Percentiles rank a stretch among this genome's conserved stretches.
Evolutionary conservation across 1,284 basidiomycete genomes (phyloP).

Genomic region (Irpex sp.): DNA sequence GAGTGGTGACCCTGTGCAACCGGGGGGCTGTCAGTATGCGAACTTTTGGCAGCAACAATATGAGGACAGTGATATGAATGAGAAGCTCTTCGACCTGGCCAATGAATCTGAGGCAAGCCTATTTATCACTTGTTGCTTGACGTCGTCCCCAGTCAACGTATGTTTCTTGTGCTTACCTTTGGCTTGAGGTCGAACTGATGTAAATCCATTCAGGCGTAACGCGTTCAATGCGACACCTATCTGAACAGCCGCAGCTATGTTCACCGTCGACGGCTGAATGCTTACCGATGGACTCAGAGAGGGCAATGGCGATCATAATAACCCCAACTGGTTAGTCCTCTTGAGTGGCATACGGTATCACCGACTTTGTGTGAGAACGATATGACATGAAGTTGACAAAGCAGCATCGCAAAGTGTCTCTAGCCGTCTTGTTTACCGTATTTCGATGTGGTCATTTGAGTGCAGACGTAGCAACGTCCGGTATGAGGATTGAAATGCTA

Average conservation of each 20-base stretch:
- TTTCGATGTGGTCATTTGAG: neutral
- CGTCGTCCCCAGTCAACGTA: no score
- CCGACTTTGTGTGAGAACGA: neutral
- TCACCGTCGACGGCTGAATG: neutral
- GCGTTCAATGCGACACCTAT: neutral
- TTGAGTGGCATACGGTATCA: neutral
- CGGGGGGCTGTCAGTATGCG: neutral
- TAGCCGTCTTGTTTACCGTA: no score
- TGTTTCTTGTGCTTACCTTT: no score
- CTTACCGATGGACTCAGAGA: neutral
- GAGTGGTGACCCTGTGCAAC: neutral
- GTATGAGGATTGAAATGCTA: neutral
- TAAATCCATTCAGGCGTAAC: no score
- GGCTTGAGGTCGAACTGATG: no score
- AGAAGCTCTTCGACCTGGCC: neutral
- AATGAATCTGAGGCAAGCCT: no score
- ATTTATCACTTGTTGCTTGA: no score
- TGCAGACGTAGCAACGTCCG: neutral
- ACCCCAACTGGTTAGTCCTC: slow-evolving; percentile 1
- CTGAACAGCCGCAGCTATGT: neutral
- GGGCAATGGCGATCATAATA: neutral
- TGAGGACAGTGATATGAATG: neutral
- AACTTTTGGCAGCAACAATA: neutral
- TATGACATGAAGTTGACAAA: neutral
- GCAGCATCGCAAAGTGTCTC: neutral